These are phyloP conservation scores for Silene vulgaris DNA, from an alignment of 179 eudicot species.

Conservation along the genomic window DNA sequence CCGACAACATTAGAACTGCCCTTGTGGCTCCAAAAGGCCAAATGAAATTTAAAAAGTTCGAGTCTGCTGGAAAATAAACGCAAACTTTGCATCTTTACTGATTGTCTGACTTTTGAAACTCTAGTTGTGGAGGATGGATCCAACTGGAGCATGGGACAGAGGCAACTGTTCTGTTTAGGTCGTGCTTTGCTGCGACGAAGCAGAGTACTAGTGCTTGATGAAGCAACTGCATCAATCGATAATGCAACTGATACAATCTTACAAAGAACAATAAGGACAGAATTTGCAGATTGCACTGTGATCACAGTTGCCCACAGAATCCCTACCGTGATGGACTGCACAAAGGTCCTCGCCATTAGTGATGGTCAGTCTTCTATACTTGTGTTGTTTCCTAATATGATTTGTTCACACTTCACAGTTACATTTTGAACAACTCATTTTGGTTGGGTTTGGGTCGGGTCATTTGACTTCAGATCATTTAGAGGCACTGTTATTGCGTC, in stretches of 20 bases:
- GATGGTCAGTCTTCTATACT: conserved; percentile 23
- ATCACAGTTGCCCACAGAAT: conserved; percentile 31
- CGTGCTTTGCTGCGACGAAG: conserved; percentile 64
- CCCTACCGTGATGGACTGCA: conserved; percentile 29
- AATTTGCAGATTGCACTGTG: conserved; percentile 26
- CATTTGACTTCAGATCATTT: too few species aligned
- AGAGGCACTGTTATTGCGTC: too few species aligned
- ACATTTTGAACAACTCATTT: neutral
- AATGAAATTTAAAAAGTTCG: too few species aligned
- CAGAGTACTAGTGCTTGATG: conserved; percentile 67
- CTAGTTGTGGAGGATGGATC: conserved; percentile 72
- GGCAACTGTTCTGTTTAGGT: conserved; percentile 72
- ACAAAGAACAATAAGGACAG: conserved; percentile 50
- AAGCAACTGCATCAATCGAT: conserved; percentile 83
- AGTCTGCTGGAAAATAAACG: too few species aligned
- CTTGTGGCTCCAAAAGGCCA: too few species aligned
- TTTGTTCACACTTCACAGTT: neutral
- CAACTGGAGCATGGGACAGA: conserved; percentile 89
- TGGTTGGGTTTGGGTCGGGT: too few species aligned
- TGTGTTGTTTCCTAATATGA: neutral
- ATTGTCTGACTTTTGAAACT: neutral
- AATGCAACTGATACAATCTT: conserved; percentile 66
- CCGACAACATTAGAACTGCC: too few species aligned
- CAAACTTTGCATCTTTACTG: neutral
- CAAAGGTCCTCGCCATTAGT: conserved; percentile 30